Conservation (phyloP, 331 rosid genomes). For the Telfairia occidentalis region DNA sequence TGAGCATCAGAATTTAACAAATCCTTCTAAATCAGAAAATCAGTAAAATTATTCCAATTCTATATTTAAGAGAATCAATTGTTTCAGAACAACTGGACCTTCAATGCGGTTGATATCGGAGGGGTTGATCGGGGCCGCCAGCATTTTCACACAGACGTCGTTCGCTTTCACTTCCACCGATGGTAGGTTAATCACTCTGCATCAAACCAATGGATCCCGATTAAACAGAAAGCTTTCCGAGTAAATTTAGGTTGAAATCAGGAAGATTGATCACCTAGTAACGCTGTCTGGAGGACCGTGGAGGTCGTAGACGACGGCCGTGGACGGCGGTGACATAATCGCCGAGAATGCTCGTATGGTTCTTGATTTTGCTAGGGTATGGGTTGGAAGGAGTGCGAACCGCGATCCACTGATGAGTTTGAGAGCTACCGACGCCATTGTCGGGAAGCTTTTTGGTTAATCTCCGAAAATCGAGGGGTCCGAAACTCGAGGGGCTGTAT, state of each 20-base stretch:
- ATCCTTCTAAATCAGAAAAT: not conserved
- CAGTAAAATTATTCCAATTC: not conserved
- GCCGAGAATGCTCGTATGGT: conserved; percentile 38
- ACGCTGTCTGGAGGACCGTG: conserved; percentile 72
- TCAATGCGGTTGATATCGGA: conserved; percentile 78
- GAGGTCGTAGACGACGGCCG: conserved; percentile 61
- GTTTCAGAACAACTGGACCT: conserved; percentile 22
- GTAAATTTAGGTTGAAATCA: not conserved
- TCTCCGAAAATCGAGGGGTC: not conserved
- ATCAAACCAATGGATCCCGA: not conserved
- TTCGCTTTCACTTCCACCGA: conserved; percentile 55
- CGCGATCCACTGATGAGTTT: not conserved
- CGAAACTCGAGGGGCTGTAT: too few relatives aligned
- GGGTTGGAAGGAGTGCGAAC: not conserved
- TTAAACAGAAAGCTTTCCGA: not conserved
- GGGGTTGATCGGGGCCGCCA: conserved; percentile 86
- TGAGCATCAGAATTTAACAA: not conserved
- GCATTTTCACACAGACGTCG: conserved; percentile 86
- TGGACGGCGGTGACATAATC: conserved; percentile 67
- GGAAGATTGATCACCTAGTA: conserved; percentile 22
- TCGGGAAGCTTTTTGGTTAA: not conserved
- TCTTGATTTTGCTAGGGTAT: conserved; percentile 3
- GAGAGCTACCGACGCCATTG: conserved; percentile 2
- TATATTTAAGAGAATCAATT: not conserved
- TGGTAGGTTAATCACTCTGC: conserved; percentile 42